Evolutionary conservation across 371 early-diverging fungal genomes (phyloP).

Genomic region (Cokeromyces recurvatus): DNA sequence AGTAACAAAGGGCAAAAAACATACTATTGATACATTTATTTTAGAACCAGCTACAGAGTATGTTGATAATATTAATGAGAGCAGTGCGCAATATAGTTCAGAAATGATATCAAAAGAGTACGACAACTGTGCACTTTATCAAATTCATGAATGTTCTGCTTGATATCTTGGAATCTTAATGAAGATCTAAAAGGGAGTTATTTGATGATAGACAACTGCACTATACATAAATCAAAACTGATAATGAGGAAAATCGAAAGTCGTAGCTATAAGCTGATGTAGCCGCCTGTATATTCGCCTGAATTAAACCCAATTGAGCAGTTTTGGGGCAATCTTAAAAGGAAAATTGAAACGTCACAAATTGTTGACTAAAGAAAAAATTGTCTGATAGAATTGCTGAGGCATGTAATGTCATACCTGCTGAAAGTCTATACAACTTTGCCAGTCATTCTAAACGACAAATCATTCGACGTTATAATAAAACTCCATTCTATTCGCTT

Average conservation of each 20-base stretch:
- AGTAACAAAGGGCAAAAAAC: conserved; percentile 11
- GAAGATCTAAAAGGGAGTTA: no score
- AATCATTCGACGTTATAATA: no score
- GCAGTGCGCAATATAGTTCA: no score
- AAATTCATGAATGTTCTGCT: conserved; percentile 12
- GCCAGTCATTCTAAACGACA: no score
- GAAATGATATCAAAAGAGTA: conserved; percentile 18
- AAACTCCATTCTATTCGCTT: no score
- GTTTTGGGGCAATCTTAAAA: conserved; percentile 6
- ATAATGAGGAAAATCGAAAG: no score
- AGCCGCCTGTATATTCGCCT: conserved; percentile 10
- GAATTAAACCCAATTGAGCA: conserved; percentile 6
- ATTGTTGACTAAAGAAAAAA: no score
- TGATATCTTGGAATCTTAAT: conserved; percentile 12
- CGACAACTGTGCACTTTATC: conserved; percentile 10
- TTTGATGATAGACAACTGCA: no score
- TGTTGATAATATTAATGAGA: conserved; percentile 16
- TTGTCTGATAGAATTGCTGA: no score
- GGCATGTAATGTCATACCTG: no score
- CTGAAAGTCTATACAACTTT: no score
- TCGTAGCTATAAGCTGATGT: conserved; percentile 7
- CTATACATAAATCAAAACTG: no score
- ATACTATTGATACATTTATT: conserved; percentile 7
- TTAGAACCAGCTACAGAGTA: conserved; percentile 12
- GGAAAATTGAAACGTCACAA: conserved; percentile 12